phyloP scores from a whole-genome alignment of 2,329 filamentous ascomycete genomes.

The Geosmithia putterillii region DNA sequence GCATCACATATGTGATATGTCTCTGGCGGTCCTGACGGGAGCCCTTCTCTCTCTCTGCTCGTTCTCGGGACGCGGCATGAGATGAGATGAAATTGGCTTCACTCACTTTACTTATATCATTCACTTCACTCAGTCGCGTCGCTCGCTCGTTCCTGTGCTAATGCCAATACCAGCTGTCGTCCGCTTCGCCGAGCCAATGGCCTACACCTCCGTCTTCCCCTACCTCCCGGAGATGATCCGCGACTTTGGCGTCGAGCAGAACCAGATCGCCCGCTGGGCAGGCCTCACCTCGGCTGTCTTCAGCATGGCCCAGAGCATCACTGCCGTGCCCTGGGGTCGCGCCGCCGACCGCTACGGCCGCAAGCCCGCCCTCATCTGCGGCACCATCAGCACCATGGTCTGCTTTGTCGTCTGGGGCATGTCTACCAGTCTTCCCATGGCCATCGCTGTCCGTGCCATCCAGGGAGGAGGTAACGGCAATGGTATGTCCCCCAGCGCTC shows the following conservation, averaged over 20 bases:
- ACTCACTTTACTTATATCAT: not conserved
- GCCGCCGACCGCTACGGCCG: slow-evolving; percentile 69
- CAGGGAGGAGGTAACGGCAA: slow-evolving; percentile 82
- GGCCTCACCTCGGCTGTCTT: slow-evolving; percentile 62
- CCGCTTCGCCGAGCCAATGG: slow-evolving; percentile 64
- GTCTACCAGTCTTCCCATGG: slow-evolving; percentile 67
- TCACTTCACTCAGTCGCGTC: not conserved
- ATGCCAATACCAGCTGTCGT: slow-evolving; percentile 48
- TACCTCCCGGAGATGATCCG: slow-evolving; percentile 72
- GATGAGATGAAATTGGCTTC: not conserved
- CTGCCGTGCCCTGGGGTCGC: slow-evolving; percentile 64
- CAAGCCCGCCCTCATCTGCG: slow-evolving; percentile 68
- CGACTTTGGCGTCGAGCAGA: slow-evolving; percentile 58
- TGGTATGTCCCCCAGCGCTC: slow-evolving; percentile 25
- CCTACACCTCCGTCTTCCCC: slow-evolving; percentile 61
- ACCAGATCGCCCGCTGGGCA: slow-evolving; percentile 71
- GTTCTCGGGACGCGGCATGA: slow-evolving; percentile 2
- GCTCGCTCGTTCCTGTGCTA: slow-evolving; percentile 6
- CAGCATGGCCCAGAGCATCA: slow-evolving; percentile 58
- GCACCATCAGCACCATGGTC: slow-evolving; percentile 66
- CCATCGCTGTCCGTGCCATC: slow-evolving; percentile 64
- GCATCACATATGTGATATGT: too few relatives aligned
- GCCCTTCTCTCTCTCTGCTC: too few relatives aligned
- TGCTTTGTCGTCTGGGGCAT: slow-evolving; percentile 76
- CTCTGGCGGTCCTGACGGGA: too few relatives aligned